Evolutionary conservation across 2,329 filamentous ascomycete genomes (phyloP), one percentile per base, ranked within the genome.

Genomic region (Trichoderma cornu-damae): DNA sequence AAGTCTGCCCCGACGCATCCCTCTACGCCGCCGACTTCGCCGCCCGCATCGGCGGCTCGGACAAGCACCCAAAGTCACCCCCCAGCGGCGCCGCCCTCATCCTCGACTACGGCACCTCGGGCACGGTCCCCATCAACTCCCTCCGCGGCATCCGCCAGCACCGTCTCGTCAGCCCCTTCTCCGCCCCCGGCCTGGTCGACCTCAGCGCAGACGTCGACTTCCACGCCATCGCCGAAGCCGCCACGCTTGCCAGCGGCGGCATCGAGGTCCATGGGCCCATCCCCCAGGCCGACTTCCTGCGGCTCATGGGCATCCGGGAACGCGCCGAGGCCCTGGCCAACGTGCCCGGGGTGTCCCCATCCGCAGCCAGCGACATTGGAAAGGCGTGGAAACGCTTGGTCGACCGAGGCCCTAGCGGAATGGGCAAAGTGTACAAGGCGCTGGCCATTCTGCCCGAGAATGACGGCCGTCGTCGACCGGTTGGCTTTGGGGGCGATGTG

Each of bases 121-220:
- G 85, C 65, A 88, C 77, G 0, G 85, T 99, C 48, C 94, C 94
- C 2, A 78, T 88, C 60, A 96, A 96, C 77, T 95, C 91, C 0
- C 80, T 99, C 20, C 88, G 94, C 30, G 94, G 94, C 20, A 97
- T 99, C 70, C 83, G 85, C 34, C 77, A 80, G 12, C 94, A 99
- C 74, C 76, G 79, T 22, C 79, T 81, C 22, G 88, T 96, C 44
- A 91, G 85, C 20, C 90, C 94, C 3, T 90, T 99, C 66, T 79
- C 82, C 1, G 78, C 83, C 5, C 89, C 94, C 0, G 94, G 94
- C 0, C 81, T 87, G 24, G 91, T 95, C 2, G 94, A 99, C 69
- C 78, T 99, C 20, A 91, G 86, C 63, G 93, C 89, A 0, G 93
- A 99, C 68, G 94, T 99, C 1, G 94, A 99, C 71, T 99, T 99